These are phyloP conservation scores for Pseudognaphalium luteoalbum DNA, from an alignment of 129 eudicot genomes.

Conservation along the genomic window DNA sequence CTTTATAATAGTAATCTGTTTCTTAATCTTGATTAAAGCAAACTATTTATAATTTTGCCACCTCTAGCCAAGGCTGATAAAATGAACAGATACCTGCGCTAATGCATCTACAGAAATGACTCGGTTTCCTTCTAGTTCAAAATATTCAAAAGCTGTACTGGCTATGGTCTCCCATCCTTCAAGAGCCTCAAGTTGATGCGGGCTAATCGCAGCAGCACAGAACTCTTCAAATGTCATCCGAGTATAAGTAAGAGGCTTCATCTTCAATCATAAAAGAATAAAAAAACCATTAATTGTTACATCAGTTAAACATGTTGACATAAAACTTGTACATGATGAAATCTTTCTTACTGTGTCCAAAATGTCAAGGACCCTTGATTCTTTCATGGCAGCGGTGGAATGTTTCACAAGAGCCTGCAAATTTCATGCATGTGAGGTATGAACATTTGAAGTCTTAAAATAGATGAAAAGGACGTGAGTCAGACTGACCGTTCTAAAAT, in stretches of 20 bases:
- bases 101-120: constrained; percentile 59
- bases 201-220: constrained; percentile 82
- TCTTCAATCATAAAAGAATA: constrained; percentile 42
- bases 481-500: constrained; percentile 70
- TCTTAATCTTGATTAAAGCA: background rate
- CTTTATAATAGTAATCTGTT: background rate
- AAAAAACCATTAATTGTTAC: background rate
- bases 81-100: constrained; percentile 50
- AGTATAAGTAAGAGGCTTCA: constrained; percentile 71
- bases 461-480: constrained; percentile 4
- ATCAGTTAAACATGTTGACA: constrained; percentile 11
- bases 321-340: constrained; percentile 4
- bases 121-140: constrained; percentile 77
- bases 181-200: constrained; percentile 84
- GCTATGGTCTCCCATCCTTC: constrained; percentile 76
- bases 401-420: constrained; percentile 86
- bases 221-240: constrained; percentile 88
- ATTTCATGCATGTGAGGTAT: constrained; percentile 9
- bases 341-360: constrained; percentile 59
- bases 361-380: constrained; percentile 79
- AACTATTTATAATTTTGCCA: background rate
- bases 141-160: constrained; percentile 51
- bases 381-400: constrained; percentile 90
- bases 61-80: background rate
- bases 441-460: constrained; percentile 16